Conservation (phyloP, 768 basidiomycete genomes). For the Hemileccinum rubropunctum region DNA sequence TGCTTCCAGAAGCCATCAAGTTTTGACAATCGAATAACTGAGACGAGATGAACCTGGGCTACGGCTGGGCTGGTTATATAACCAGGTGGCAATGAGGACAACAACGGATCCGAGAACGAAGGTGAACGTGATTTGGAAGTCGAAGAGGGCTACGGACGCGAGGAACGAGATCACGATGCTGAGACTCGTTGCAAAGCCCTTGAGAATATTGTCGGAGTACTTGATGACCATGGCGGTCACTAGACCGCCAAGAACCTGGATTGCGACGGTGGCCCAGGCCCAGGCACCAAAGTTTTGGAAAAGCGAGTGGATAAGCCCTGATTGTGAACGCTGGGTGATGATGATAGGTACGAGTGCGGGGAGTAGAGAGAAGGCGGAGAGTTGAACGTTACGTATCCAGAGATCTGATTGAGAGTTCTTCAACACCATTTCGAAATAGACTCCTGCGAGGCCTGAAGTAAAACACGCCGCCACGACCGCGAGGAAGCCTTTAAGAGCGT, state of each 20-base stretch:
- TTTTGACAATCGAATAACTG: slow-evolving; percentile 28
- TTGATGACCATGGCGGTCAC: slow-evolving; percentile 94
- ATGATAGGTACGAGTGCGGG: slow-evolving; percentile 83
- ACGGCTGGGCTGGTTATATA: slow-evolving; percentile 73
- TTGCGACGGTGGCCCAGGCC: slow-evolving; percentile 88
- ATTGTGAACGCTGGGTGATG: slow-evolving; percentile 43
- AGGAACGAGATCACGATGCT: slow-evolving; percentile 95
- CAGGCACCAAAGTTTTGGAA: slow-evolving; percentile 86
- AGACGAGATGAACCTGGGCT: slow-evolving; percentile 32
- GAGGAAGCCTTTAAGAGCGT: slow-evolving; percentile 79
- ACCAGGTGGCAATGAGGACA: slow-evolving; percentile 86
- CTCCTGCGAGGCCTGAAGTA: slow-evolving; percentile 93
- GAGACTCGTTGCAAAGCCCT: slow-evolving; percentile 93
- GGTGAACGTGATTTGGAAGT: slow-evolving; percentile 80
- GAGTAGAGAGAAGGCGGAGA: slow-evolving; percentile 89
- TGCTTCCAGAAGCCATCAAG: slow-evolving; percentile 8
- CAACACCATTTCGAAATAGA: slow-evolving; percentile 97
- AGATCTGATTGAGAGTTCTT: slow-evolving; percentile 88
- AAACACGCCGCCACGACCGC: slow-evolving; percentile 91
- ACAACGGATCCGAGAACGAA: slow-evolving; percentile 83
- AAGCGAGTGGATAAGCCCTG: slow-evolving; percentile 46
- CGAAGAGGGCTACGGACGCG: slow-evolving; percentile 86
- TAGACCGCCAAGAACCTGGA: slow-evolving; percentile 90
- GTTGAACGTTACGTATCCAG: slow-evolving; percentile 96
- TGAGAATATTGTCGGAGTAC: slow-evolving; percentile 87